Base-by-base conservation (phyloP, 345 rosid genomes). In the Sonneratia caseolaris region DNA sequence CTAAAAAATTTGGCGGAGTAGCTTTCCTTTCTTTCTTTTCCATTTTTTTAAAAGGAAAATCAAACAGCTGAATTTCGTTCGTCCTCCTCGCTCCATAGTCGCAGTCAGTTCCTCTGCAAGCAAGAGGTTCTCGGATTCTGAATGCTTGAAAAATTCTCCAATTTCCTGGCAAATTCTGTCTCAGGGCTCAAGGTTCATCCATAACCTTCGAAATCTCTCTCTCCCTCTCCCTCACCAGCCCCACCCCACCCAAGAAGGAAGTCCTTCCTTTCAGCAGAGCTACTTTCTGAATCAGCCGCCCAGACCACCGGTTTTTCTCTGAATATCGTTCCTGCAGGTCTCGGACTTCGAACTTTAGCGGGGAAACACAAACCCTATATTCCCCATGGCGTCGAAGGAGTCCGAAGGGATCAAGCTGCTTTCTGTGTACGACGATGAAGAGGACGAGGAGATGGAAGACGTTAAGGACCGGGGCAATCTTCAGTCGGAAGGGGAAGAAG, bases 361-460 rank as follows among this genome's bases (percentile, higher is more conserved):
- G 53, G 27, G 53, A 27, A 18, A 35, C 14, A 10, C 35, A 68
- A 40, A 24, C 70, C 70, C 37, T 22, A 68, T 19, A 24, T 3
- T 45, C 37, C 37, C 55, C 55, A 93, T 93, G 98, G 86, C 88
- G 66, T 80, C 96, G 59, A 88, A 83, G 83, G 90, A 79, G n/a
- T 76, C 87, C 9, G 96, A 93, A 79, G 98, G 98, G 62, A 93
- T 91, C 62, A 87, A 88, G 47, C 80, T 89, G 27, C 87, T 93
- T 0, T 91, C 98, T 38, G 77, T 91, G 84, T 93, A 93, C 82
- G 81, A 81, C 79, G 98, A 82, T 67, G 80, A 86, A 22, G 94
- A 93, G 53, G 98, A 93, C 76, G 98, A 93, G 73, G 98, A 93
- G 12, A 91, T 91, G 92, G 97, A 88, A 72, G 91, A 91, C 38